Percentiles rank a stretch among this genome's conserved stretches.
These are phyloP conservation scores for Candida dendrica DNA, from an alignment of 805 yeast genomes.

Conservation along the genomic window DNA sequence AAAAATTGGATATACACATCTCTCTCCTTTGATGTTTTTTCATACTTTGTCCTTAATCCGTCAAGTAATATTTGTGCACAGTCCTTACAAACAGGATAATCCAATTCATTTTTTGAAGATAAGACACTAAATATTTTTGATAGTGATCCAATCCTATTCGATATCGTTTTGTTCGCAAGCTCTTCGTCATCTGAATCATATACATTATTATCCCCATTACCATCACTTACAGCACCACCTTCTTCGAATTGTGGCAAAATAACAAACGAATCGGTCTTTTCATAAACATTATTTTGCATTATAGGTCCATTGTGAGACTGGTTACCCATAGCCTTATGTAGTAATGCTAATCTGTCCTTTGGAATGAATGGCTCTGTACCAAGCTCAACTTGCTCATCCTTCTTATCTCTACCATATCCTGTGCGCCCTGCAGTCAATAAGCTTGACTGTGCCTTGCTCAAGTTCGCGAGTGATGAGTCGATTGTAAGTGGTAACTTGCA, in stretches of 20 bases:
- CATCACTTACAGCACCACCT: slow-evolving; percentile 8
- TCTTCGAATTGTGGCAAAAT: slow-evolving; percentile 20
- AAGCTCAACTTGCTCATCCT: slow-evolving; percentile 3
- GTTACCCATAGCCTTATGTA: slow-evolving; percentile 5
- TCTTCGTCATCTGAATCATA: slow-evolving; percentile 24
- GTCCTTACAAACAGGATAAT: slow-evolving; percentile 82
- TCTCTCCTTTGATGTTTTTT: slow-evolving; percentile 67
- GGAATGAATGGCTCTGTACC: slow-evolving; percentile 21
- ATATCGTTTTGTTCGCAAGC: slow-evolving; percentile 22
- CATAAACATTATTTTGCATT: slow-evolving; percentile 7
- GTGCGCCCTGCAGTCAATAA: slow-evolving; percentile 36
- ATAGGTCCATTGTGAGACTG: slow-evolving; percentile 2
- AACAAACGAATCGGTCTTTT: slow-evolving; percentile 18
- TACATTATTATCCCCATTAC: slow-evolving; percentile 17
- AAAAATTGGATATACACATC: slow-evolving; percentile 71
- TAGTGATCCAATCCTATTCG: slow-evolving; percentile 44
- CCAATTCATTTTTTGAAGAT: slow-evolving; percentile 67
- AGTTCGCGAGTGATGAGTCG: slow-evolving; percentile 46
- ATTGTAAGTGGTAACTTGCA: slow-evolving; percentile 53
- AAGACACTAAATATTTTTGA: slow-evolving; percentile 65
- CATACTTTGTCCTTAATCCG: slow-evolving; percentile 62
- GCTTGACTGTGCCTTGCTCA: slow-evolving; percentile 49
- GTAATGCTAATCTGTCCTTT: slow-evolving; percentile 8
- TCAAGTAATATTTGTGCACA: slow-evolving; percentile 66
- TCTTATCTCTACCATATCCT: slow-evolving; percentile 11